A percentile compares a stretch with the other conserved stretches of the same genome.
Conservation (phyloP, 2,329 filamentous ascomycete genomes). For the Fusarium irregulare region DNA sequence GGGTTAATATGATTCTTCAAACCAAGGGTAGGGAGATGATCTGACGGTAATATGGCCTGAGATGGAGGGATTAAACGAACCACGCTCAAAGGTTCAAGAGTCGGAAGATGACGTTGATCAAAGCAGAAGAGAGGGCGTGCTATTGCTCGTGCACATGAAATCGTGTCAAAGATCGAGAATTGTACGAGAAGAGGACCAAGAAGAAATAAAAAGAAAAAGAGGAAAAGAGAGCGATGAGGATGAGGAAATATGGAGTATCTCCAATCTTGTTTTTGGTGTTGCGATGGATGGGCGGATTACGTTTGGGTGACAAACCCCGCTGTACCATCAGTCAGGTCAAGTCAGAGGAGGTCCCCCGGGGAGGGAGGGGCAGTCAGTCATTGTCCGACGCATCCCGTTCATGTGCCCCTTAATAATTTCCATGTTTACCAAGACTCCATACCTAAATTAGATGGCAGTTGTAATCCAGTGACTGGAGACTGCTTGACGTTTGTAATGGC, state of each 20-base stretch:
- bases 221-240: background rate
- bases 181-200: background rate
- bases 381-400: background rate
- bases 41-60: conserved; percentile 21
- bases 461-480: background rate
- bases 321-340: conserved; percentile 16
- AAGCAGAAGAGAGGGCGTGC: background rate
- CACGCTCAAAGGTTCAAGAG: background rate
- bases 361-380: conserved; percentile 19
- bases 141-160: background rate
- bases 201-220: background rate
- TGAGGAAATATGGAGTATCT: conserved; percentile 14
- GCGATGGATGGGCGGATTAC: conserved; percentile 18
- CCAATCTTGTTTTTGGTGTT: conserved; percentile 32
- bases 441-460: background rate
- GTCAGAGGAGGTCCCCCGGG: background rate
- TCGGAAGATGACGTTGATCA: background rate
- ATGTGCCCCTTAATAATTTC: conserved; percentile 3
- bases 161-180: background rate
- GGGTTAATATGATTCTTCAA: background rate
- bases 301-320: conserved; percentile 35
- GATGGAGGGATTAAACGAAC: conserved; percentile 18
- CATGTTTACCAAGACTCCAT: background rate
- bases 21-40: conserved; percentile 13
- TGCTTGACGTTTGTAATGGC: background rate